These are phyloP conservation scores for Trichoderma koningii DNA, from an alignment of 2,329 filamentous ascomycete species.

Conservation along the genomic window DNA sequence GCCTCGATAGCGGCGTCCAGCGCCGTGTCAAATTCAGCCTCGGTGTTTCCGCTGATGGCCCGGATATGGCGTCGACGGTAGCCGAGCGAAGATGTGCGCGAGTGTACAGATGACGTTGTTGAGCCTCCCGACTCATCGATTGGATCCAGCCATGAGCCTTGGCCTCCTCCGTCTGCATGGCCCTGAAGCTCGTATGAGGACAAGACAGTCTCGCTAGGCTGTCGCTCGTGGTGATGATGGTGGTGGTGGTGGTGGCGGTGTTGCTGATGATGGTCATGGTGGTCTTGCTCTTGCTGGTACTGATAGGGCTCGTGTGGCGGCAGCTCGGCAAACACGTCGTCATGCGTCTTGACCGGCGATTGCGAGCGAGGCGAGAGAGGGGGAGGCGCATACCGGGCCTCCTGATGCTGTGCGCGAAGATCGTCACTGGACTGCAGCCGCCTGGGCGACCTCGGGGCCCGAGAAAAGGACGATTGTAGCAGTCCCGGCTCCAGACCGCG, in stretches of 20 bases:
- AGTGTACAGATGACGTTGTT: conserved; percentile 76
- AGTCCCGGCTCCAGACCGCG: conserved; percentile 38
- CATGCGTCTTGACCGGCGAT: conserved; percentile 44
- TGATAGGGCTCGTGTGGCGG: conserved; percentile 5
- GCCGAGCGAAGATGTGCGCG: conserved; percentile 71
- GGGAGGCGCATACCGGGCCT: conserved; percentile 66
- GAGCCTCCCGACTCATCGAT: conserved; percentile 89
- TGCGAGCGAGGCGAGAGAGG: conserved; percentile 65
- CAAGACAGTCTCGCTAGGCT: conserved; percentile 9
- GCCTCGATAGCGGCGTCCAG: conserved; percentile 94
- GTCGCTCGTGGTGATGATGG: not conserved
- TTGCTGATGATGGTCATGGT: conserved; percentile 21
- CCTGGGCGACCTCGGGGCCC: conserved; percentile 48
- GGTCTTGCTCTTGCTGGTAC: conserved; percentile 29
- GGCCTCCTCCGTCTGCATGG: conserved; percentile 61
- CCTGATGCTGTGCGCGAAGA: conserved; percentile 50
- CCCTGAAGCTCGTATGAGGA: conserved; percentile 28
- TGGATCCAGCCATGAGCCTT: conserved; percentile 90
- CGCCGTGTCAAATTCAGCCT: conserved; percentile 90
- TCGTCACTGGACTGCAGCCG: conserved; percentile 38
- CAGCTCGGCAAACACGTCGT: conserved; percentile 30
- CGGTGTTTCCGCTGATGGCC: conserved; percentile 69
- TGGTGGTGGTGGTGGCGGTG: conserved; percentile 21
- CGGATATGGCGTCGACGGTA: conserved; percentile 71
- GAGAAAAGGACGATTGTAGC: conserved; percentile 58